Base-by-base conservation (phyloP, 2,329 filamentous ascomycete species). In the Trichoderma endophyticum region DNA sequence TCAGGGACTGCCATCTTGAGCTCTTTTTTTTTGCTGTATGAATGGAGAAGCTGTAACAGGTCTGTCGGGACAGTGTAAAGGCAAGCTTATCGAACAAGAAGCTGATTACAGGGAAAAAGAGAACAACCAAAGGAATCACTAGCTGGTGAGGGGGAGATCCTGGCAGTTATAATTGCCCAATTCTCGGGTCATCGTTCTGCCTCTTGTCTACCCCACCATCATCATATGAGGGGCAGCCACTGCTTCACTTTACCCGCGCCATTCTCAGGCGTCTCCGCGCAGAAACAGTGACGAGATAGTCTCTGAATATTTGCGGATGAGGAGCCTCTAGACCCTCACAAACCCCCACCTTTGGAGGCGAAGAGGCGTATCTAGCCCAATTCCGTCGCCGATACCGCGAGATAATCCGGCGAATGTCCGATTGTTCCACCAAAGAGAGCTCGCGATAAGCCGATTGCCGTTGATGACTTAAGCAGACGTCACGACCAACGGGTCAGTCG, bases 1-100 rank as follows among this genome's bases (percentile, higher is more conserved):
- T 90, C 88, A 76, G 87, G 87, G 77, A 88, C 86, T 60, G 86
- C 81, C 86, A 88, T 88, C 73, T 66, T 80, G 76, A 72, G 73
- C 69, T 48, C 59, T 61, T 48, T 32, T 34, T 30, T 34, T 18
- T 30, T 15, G 34, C 30, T n/a, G 62, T 28, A 9, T 18, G 51
- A 18, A 21, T 18, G 59, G 32, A 18, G 24, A 3, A 30, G 12
- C 59, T 61, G 32, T 36, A 24, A 18, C 14, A 7, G 60, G 60
- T 26, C 28, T 48, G 12, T 39, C 59, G 14, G 24, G 32, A 39
- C 14, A 21, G 12, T 15, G 39, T 32, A n/a, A 51, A 21, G 4
- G n/a, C 57, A 30, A 21, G 11, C 7, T 9, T 34, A 26, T 39
- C 21, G 15, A 30, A n/a, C 24, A 14, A 32, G 24, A 64, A 30